phyloP scores from a whole-genome alignment of 2,329 filamentous ascomycete genomes.

The Aspergillus felis region DNA sequence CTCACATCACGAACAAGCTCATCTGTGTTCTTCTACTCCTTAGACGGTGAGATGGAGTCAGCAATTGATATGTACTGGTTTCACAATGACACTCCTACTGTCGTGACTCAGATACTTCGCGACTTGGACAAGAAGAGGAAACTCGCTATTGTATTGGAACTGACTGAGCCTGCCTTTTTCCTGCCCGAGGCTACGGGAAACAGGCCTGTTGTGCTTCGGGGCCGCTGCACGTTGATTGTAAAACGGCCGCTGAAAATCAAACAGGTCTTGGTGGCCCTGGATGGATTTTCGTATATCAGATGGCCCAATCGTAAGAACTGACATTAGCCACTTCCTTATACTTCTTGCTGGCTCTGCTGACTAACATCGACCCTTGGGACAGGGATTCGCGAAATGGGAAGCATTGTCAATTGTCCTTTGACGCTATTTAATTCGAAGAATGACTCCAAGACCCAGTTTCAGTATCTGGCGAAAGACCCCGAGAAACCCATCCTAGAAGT shows the following conservation, averaged over 20 bases:
- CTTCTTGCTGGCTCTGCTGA: background rate
- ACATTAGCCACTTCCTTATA: background rate
- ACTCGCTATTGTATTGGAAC: slow-evolving; percentile 3
- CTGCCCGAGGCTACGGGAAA: slow-evolving; percentile 8
- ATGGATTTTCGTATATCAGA: slow-evolving; percentile 8
- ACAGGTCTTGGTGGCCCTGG: slow-evolving; percentile 8
- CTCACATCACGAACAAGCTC: background rate
- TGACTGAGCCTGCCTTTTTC: slow-evolving; percentile 13
- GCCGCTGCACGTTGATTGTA: slow-evolving; percentile 8
- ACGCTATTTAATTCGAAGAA: background rate
- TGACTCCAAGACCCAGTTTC: background rate
- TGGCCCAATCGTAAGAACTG: slow-evolving; percentile 12
- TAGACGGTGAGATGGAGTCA: background rate
- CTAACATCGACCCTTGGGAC: background rate
- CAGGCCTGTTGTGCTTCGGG: slow-evolving; percentile 13
- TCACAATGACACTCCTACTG: too few relatives aligned
- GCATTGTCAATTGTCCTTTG: background rate
- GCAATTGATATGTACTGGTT: too few relatives aligned
- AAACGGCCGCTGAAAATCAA: slow-evolving; percentile 6
- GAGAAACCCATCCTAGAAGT: background rate
- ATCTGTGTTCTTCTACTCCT: background rate
- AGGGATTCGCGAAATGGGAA: slow-evolving; percentile 8
- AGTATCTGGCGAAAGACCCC: background rate
- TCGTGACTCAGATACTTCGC: background rate
- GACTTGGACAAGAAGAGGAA: background rate